phyloP scores from a whole-genome alignment of 768 basidiomycete genomes.

The Pleurotus cornucopiae region DNA sequence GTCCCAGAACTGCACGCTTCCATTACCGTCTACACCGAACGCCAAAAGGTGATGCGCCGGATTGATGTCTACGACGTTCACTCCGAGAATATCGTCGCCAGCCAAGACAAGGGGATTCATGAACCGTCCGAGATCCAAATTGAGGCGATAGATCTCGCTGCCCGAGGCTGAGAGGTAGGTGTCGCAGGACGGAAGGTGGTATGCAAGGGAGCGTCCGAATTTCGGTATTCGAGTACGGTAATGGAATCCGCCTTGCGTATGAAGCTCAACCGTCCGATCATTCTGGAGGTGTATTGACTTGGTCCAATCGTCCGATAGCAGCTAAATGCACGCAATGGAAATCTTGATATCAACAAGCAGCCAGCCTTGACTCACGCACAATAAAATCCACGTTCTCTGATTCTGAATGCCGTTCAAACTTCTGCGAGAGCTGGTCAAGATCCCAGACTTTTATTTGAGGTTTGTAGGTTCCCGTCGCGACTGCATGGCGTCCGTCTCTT shows the following conservation, averaged over 20 bases:
- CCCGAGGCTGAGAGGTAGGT: constrained; percentile 83
- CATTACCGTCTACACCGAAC: constrained; percentile 85
- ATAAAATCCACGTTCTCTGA: constrained; percentile 97
- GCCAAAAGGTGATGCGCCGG: constrained; percentile 86
- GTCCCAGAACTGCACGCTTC: constrained; percentile 96
- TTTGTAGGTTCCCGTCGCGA: constrained; percentile 97
- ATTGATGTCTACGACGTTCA: constrained; percentile 91
- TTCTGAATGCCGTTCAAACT: constrained; percentile 95
- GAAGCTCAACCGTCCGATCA: constrained; percentile 91
- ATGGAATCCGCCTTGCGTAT: constrained; percentile 91
- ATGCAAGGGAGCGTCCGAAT: constrained; percentile 88
- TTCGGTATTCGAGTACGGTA: constrained; percentile 92
- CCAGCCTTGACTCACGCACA: constrained; percentile 59
- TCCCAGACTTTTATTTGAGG: constrained; percentile 97
- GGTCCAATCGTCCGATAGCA: constrained; percentile 97
- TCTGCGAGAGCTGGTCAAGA: constrained; percentile 84
- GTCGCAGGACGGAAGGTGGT: constrained; percentile 93
- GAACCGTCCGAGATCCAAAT: constrained; percentile 93
- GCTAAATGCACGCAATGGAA: constrained; percentile 35
- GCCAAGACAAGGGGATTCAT: constrained; percentile 72
- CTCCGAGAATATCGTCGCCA: constrained; percentile 65
- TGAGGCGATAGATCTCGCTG: constrained; percentile 86
- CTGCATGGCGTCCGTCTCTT: constrained; percentile 84
- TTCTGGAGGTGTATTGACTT: constrained; percentile 96
- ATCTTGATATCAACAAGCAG: not conserved